Evolutionary conservation across 495 filamentous ascomycete species (phyloP).

Genomic region (Rostrohypoxylon terebratum): DNA sequence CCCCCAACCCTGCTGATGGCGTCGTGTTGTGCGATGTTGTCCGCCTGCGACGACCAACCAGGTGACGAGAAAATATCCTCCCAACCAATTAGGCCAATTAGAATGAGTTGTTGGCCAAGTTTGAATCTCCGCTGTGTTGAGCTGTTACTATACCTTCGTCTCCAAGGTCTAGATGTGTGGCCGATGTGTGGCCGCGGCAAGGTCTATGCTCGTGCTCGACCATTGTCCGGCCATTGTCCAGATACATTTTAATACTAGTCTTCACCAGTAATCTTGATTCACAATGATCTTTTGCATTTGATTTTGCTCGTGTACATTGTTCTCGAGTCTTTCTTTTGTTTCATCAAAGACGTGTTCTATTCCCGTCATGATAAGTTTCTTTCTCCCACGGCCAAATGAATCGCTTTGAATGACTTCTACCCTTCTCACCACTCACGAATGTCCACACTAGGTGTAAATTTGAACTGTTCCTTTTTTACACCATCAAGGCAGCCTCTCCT

Average conservation of each 20-base stretch:
- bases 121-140: conserved; percentile 15
- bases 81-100: conserved; percentile 15
- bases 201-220: conserved; percentile 22
- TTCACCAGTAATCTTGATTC: conserved; percentile 24
- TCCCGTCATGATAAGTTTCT: conserved; percentile 20
- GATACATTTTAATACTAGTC: conserved; percentile 35
- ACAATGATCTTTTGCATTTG: conserved; percentile 34
- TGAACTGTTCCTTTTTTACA: background rate
- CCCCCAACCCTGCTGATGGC: conserved; percentile 31
- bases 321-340: conserved; percentile 32
- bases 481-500: background rate
- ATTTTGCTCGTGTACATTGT: conserved; percentile 25
- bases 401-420: conserved; percentile 36
- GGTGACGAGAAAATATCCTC: conserved; percentile 19
- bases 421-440: conserved; percentile 13
- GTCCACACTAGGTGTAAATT: conserved; percentile 11
- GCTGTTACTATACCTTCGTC: conserved; percentile 11
- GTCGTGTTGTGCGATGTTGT: conserved; percentile 31
- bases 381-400: conserved; percentile 21
- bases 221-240: conserved; percentile 35
- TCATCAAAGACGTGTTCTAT: conserved; percentile 17
- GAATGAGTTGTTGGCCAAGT: conserved; percentile 20
- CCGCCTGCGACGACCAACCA: conserved; percentile 28
- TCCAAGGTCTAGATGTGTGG: conserved; percentile 23
- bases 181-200: conserved; percentile 22